Conservation (phyloP, 2,329 filamentous ascomycete genomes). For the Piedraia hortae region DNA sequence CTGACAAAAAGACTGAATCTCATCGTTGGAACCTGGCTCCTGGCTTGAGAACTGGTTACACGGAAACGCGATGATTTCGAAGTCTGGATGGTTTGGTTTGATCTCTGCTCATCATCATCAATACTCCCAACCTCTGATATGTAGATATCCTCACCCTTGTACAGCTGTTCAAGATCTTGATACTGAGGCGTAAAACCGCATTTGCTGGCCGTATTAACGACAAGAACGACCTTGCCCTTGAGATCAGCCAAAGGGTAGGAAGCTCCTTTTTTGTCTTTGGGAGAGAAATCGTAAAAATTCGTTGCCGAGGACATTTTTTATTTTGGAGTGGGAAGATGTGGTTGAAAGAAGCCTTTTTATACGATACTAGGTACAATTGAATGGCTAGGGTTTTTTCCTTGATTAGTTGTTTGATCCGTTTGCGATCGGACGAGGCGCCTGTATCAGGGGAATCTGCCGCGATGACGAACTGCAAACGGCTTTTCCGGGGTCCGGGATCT, state of each 20-base stretch:
- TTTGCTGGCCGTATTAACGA: slow-evolving; percentile 96
- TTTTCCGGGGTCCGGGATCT: too few relatives aligned
- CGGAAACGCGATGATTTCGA: slow-evolving; percentile 79
- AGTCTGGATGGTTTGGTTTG: slow-evolving; percentile 40
- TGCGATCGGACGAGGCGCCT: too few relatives aligned
- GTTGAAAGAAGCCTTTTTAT: too few relatives aligned
- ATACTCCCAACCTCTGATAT: neutral
- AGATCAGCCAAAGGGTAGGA: slow-evolving; percentile 42
- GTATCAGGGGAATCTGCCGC: too few relatives aligned
- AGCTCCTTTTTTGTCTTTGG: slow-evolving; percentile 35
- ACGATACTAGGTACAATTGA: too few relatives aligned
- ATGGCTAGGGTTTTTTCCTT: too few relatives aligned
- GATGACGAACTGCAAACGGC: too few relatives aligned
- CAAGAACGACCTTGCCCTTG: slow-evolving; percentile 75
- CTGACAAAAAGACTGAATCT: slow-evolving; percentile 49
- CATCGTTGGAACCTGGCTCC: slow-evolving; percentile 47
- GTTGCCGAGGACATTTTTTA: slow-evolving; percentile 49
- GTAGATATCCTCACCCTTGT: slow-evolving; percentile 26
- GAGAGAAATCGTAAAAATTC: slow-evolving; percentile 60
- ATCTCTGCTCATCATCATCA: slow-evolving; percentile 17
- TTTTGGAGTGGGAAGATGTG: too few relatives aligned
- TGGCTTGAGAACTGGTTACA: slow-evolving; percentile 94
- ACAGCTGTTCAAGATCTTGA: slow-evolving; percentile 66
- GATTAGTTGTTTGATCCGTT: too few relatives aligned
- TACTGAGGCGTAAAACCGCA: slow-evolving; percentile 98